Base-by-base conservation (phyloP, 2,329 filamentous ascomycete genomes). In the Xylariomycetidae sp. region DNA sequence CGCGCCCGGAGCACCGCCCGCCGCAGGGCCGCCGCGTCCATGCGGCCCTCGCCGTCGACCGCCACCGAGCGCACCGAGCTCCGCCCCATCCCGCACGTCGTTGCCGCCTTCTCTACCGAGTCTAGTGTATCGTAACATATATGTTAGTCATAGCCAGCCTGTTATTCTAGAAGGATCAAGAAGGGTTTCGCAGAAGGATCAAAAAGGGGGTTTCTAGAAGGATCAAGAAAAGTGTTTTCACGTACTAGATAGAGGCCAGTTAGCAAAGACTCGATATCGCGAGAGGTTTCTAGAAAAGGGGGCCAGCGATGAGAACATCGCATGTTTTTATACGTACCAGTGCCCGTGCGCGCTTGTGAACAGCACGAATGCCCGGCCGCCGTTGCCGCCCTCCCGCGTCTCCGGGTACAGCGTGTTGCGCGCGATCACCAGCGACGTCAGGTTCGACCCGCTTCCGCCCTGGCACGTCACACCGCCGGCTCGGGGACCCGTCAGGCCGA, bases 261-360 rank as follows among this genome's bases (percentile, higher is more conserved):
- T n/a, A n/a, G n/a, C n/a, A n/a, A n/a, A n/a, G n/a, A n/a, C n/a
- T n/a, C n/a, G n/a, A n/a, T n/a, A n/a, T n/a, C n/a, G n/a, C n/a
- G n/a, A n/a, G n/a, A n/a, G n/a, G n/a, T n/a, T n/a, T n/a, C n/a
- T n/a, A n/a, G n/a, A n/a, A n/a, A n/a, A n/a, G n/a, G n/a, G n/a
- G n/a, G n/a, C n/a, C n/a, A n/a, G n/a, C n/a, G n/a, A n/a, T n/a
- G n/a, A n/a, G n/a, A n/a, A n/a, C n/a, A n/a, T n/a, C n/a, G n/a
- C n/a, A n/a, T n/a, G n/a, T n/a, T n/a, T n/a, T n/a, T n/a, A n/a
- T n/a, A n/a, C n/a, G n/a, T n/a, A n/a, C n/a, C n/a, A 98, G 68
- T 97, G 92, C 0, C 90, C 89, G 58, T 97, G 88, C 1, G 74
- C 79, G 46, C 81, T 87, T 3, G 90, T 96, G 65, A 97, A 96